Evolutionary conservation across 2,329 filamentous ascomycete genomes (phyloP).

Genomic region (Trichoderma sp.): DNA sequence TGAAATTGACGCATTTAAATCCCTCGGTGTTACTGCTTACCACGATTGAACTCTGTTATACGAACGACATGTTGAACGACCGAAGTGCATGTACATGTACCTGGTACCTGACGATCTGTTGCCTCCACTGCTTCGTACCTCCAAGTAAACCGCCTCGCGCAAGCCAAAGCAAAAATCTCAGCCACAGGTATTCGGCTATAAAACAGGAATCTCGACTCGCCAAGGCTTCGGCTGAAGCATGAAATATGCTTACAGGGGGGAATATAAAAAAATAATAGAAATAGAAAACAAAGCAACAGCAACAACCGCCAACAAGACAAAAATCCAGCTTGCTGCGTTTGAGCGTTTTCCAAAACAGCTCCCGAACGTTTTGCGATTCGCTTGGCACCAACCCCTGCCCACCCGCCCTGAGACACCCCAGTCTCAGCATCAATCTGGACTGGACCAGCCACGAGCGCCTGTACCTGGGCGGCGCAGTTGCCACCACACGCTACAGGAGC

Average conservation of each 20-base stretch:
- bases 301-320: not conserved
- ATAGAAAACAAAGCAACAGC: not conserved
- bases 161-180: not conserved
- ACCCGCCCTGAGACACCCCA: conserved; percentile 10
- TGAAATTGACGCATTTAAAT: not conserved
- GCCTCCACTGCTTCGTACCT: not conserved
- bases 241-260: not conserved
- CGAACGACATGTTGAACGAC: not conserved
- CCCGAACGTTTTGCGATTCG: conserved; percentile 11
- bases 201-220: not conserved
- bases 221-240: conserved; percentile 3
- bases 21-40: not conserved
- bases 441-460: not conserved
- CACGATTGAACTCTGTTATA: not conserved
- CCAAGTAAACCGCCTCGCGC: not conserved
- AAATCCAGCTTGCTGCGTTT: not conserved
- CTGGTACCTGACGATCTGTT: not conserved
- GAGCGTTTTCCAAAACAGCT: conserved; percentile 8
- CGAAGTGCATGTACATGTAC: not conserved
- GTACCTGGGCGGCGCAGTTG: not conserved
- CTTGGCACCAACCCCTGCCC: conserved; percentile 11
- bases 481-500: not conserved
- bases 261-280: not conserved
- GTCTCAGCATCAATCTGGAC: not conserved
- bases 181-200: not conserved